Evolutionary conservation across 1,284 basidiomycete genomes (phyloP).

Genomic region (Omphalotus olearius): DNA sequence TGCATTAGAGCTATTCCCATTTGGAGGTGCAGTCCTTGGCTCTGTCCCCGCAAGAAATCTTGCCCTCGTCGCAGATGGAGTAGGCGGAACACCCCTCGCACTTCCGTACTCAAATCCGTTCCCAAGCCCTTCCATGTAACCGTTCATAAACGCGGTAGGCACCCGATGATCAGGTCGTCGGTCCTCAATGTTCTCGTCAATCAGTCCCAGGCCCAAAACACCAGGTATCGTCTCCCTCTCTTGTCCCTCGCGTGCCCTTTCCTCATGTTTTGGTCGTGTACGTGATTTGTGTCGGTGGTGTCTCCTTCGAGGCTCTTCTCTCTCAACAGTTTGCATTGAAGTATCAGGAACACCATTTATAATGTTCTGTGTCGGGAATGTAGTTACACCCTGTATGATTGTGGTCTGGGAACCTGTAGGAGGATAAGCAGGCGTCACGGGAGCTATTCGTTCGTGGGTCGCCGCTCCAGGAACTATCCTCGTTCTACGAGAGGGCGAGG

Average conservation of each 20-base stretch:
- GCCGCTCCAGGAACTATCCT: constrained; percentile 7
- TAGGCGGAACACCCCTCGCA: not conserved
- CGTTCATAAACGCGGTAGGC: not conserved
- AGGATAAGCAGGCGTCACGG: not conserved
- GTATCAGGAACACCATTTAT: no score
- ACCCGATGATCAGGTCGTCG: not conserved
- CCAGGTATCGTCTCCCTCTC: constrained; percentile 8
- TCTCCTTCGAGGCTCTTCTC: not conserved
- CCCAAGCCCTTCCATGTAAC: constrained; percentile 5
- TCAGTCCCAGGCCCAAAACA: constrained; percentile 7
- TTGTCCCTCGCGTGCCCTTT: not conserved
- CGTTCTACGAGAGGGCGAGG: constrained; percentile 6
- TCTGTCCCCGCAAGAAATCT: not conserved
- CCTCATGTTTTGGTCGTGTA: constrained; percentile 1
- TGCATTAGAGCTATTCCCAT: not conserved
- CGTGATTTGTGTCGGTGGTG: constrained; percentile 6
- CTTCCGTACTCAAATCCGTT: constrained; percentile 2
- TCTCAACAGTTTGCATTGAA: no score
- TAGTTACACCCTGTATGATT: not conserved
- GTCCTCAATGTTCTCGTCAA: constrained; percentile 7
- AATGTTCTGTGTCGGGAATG: no score
- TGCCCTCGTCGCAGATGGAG: not conserved
- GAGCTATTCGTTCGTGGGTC: constrained; percentile 1
- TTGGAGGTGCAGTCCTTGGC: not conserved
- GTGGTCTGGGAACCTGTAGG: not conserved